phyloP scores from a whole-genome alignment of 2,329 filamentous ascomycete species.

The Diaporthe velutina region DNA sequence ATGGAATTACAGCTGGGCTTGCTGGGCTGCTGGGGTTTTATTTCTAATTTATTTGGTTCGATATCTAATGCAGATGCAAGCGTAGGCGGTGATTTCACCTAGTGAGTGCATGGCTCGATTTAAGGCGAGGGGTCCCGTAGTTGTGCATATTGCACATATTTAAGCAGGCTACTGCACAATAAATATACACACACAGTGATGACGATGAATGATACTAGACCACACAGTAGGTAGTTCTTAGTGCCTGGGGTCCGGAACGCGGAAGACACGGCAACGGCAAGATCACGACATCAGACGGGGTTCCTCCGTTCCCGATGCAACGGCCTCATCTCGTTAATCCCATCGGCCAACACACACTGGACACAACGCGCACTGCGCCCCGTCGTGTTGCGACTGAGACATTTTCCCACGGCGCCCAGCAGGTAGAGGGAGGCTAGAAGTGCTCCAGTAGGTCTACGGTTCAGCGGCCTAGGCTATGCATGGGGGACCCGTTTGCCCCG shows the following conservation, averaged over 20 bases:
- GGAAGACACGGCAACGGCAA: slow-evolving; percentile 24
- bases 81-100: background rate
- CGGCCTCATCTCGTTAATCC: slow-evolving; percentile 23
- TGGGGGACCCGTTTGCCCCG: slow-evolving; percentile 8
- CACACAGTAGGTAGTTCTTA: background rate
- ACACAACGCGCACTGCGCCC: background rate
- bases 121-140: background rate
- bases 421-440: background rate
- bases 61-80: background rate
- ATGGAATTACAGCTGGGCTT: background rate
- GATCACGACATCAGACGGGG: slow-evolving; percentile 23
- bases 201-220: background rate
- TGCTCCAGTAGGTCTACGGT: slow-evolving; percentile 3
- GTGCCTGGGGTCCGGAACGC: slow-evolving; percentile 22
- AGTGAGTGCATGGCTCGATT: background rate
- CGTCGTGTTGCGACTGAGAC: slow-evolving; percentile 17
- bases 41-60: background rate
- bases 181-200: background rate
- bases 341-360: slow-evolving; percentile 23
- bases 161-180: background rate
- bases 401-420: slow-evolving; percentile 14
- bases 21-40: background rate
- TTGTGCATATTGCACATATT: background rate
- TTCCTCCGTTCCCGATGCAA: slow-evolving; percentile 24
- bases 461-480: slow-evolving; percentile 12